Conservation (phyloP, 2,329 filamentous ascomycete genomes). For the Penicillium vulpinum region DNA sequence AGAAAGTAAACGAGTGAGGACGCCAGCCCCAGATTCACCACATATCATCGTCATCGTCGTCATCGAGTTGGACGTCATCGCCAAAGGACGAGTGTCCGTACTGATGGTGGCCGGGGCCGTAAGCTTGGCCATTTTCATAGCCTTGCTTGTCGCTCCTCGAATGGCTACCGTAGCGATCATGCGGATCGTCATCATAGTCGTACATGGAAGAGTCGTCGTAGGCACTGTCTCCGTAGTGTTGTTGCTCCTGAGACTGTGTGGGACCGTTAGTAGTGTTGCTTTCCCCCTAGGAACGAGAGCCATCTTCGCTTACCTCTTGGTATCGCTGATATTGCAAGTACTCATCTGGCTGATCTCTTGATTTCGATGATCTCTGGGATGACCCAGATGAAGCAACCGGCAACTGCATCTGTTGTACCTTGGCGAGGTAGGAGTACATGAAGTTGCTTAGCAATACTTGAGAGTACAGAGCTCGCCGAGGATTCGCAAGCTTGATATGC, state of each 20-base stretch:
- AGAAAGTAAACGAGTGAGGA: conserved; percentile 18
- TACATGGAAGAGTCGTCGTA: conserved; percentile 55
- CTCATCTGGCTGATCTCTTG: conserved; percentile 43
- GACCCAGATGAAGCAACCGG: conserved; percentile 78
- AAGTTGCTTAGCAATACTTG: conserved; percentile 98
- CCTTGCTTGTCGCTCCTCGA: conserved; percentile 40
- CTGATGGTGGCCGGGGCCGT: conserved; percentile 39
- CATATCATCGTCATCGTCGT: conserved; percentile 51
- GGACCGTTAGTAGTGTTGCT: conserved; percentile 6
- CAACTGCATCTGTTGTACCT: conserved; percentile 98
- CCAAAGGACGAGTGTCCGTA: conserved; percentile 44
- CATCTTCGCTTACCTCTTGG: conserved; percentile 43
- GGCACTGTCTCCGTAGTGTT: conserved; percentile 43
- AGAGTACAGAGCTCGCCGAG: conserved; percentile 83
- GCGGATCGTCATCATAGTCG: conserved; percentile 50
- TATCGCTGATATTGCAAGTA: conserved; percentile 49
- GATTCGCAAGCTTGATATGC: conserved; percentile 98
- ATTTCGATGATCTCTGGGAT: conserved; percentile 62
- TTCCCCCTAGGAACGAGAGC: neutral
- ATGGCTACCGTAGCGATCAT: conserved; percentile 39
- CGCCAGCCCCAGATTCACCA: conserved; percentile 42
- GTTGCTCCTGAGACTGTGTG: conserved; percentile 25
- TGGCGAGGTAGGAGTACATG: conserved; percentile 98
- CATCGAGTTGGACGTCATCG: conserved; percentile 44
- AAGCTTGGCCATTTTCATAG: conserved; percentile 41